phyloP scores from a whole-genome alignment of 805 yeast genomes.

The Pichia eremophila region DNA sequence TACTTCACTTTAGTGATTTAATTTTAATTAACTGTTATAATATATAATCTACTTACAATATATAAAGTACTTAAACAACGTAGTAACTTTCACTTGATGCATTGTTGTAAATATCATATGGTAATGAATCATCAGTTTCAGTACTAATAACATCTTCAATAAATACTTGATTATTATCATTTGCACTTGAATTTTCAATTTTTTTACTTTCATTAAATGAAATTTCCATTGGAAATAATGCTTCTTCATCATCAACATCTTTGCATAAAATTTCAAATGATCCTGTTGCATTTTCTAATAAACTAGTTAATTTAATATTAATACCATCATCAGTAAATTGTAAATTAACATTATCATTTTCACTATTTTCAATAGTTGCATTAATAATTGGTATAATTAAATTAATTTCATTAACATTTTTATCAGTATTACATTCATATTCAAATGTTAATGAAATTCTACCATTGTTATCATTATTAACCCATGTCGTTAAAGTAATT shows the following conservation, averaged over 20 bases:
- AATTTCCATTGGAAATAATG: constrained; percentile 80
- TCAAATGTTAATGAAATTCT: constrained; percentile 74
- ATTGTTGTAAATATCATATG: constrained; percentile 57
- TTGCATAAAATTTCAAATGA: constrained; percentile 73
- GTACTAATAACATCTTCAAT: constrained; percentile 36
- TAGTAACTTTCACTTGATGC: constrained; percentile 51
- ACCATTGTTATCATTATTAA: constrained; percentile 49
- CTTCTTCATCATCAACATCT: constrained; percentile 62
- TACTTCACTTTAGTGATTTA: too few relatives aligned
- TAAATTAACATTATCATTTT: constrained; percentile 44
- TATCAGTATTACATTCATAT: constrained; percentile 58
- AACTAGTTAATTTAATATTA: constrained; percentile 49
- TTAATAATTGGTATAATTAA: constrained; percentile 59
- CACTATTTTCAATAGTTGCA: constrained; percentile 44
- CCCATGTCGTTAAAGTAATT: constrained; percentile 77
- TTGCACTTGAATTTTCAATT: constrained; percentile 9
- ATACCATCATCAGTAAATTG: constrained; percentile 62
- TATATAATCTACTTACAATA: too few relatives aligned
- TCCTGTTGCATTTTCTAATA: constrained; percentile 46
- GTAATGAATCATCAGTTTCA: constrained; percentile 37
- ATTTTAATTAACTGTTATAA: too few relatives aligned
- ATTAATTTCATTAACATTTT: constrained; percentile 43
- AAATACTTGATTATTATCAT: not conserved
- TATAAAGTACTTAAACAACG: constrained; percentile 28
- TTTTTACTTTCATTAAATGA: constrained; percentile 38